Percentiles rank a stretch among this genome's conserved stretches.
Evolutionary conservation across 495 filamentous ascomycete genomes (phyloP).

Genomic region (Staphylotrichum longicolle): DNA sequence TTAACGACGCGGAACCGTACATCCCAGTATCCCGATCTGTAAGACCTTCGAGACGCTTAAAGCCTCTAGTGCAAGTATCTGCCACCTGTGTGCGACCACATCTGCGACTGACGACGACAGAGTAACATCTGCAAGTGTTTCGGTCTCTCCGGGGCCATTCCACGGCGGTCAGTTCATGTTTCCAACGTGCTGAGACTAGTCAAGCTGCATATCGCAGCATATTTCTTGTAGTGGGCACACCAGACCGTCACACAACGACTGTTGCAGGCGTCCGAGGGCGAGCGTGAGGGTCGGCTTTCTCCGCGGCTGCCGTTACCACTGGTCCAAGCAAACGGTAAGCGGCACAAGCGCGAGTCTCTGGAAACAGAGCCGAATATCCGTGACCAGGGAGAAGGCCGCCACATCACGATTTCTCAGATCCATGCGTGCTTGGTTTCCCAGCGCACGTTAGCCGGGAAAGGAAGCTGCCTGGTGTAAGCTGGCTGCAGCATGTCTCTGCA

Average conservation of each 20-base stretch:
- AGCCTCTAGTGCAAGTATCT: neutral
- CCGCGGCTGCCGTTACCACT: neutral
- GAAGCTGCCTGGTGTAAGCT: neutral
- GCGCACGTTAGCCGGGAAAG: neutral
- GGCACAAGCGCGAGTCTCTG: neutral
- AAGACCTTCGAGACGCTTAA: neutral
- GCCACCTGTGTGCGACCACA: too few relatives aligned
- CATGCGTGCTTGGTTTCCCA: too few relatives aligned
- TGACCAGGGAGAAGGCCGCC: neutral
- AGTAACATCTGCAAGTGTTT: too few relatives aligned
- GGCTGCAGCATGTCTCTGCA: conserved; percentile 5
- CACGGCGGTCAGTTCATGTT: too few relatives aligned
- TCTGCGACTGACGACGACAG: too few relatives aligned
- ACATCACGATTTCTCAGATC: neutral
- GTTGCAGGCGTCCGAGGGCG: neutral
- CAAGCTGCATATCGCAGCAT: too few relatives aligned
- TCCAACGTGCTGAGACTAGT: too few relatives aligned
- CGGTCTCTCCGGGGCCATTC: too few relatives aligned
- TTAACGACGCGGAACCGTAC: conserved; percentile 3
- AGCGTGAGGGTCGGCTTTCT: conserved; percentile 2
- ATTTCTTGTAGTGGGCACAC: too few relatives aligned
- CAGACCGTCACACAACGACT: neutral
- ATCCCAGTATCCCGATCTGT: conserved; percentile 4
- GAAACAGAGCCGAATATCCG: neutral
- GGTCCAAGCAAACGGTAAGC: neutral